Evolutionary conservation across 2,329 filamentous ascomycete species (phyloP).

Genomic region (Mycosphaerella arachidis): DNA sequence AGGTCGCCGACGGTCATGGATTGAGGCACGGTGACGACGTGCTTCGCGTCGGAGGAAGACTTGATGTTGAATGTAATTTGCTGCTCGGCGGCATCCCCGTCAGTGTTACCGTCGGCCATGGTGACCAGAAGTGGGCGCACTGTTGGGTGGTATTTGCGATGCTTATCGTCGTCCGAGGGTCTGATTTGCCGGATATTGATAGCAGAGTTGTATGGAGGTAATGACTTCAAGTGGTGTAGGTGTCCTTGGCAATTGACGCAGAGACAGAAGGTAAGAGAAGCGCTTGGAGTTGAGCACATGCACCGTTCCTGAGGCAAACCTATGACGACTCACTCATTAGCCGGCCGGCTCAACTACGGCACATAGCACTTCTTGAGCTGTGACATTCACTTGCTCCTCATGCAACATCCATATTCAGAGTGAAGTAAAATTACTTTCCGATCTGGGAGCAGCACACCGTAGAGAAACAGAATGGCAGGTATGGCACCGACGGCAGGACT

Average conservation of each 20-base stretch:
- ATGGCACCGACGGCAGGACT: background rate
- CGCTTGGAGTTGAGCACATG: background rate
- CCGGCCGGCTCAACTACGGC: background rate
- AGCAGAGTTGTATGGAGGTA: background rate
- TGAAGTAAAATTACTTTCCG: too few relatives aligned
- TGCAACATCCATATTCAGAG: background rate
- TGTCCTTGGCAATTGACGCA: background rate
- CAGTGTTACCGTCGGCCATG: slow-evolving; percentile 56
- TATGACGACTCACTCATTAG: background rate
- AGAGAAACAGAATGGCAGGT: background rate
- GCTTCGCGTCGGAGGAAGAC: slow-evolving; percentile 85
- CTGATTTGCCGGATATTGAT: background rate
- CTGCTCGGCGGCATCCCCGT: slow-evolving; percentile 60
- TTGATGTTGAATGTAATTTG: slow-evolving; percentile 96
- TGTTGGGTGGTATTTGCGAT: background rate
- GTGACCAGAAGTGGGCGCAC: slow-evolving; percentile 1
- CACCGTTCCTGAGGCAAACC: background rate
- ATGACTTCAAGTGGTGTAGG: background rate
- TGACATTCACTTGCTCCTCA: background rate
- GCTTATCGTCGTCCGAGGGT: background rate
- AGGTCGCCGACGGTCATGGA: slow-evolving; percentile 76
- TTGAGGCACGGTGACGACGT: slow-evolving; percentile 73
- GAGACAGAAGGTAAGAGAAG: background rate
- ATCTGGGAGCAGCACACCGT: background rate
- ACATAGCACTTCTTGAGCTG: background rate